Conservation (phyloP, 768 basidiomycete species). For the Tulasnella sp. region DNA sequence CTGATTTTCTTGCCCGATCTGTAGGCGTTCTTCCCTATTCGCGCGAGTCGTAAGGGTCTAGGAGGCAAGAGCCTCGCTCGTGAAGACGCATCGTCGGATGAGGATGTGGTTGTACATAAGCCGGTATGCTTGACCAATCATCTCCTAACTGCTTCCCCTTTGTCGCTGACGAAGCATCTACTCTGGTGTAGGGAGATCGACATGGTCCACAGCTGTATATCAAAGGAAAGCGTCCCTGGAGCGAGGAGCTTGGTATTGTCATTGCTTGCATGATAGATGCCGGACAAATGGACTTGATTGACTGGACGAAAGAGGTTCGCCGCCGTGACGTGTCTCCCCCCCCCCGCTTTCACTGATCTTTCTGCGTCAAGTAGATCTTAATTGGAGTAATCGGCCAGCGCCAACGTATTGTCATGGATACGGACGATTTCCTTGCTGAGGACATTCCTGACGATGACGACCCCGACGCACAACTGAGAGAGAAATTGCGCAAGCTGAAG, state of each 20-base stretch:
- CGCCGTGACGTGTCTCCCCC: background rate
- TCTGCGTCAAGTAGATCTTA: slow-evolving; percentile 50
- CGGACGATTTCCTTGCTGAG: slow-evolving; percentile 42
- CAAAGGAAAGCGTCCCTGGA: slow-evolving; percentile 84
- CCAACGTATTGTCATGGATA: slow-evolving; percentile 58
- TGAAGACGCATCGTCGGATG: background rate
- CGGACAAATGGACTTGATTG: slow-evolving; percentile 59
- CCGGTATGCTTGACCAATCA: background rate
- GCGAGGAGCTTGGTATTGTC: slow-evolving; percentile 83
- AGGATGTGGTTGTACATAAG: background rate
- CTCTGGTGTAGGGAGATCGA: slow-evolving; percentile 7
- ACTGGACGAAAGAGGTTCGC: slow-evolving; percentile 79
- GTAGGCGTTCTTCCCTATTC: slow-evolving; percentile 82
- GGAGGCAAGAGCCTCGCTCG: background rate
- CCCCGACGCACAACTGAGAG: slow-evolving; percentile 36
- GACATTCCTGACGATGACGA: slow-evolving; percentile 34
- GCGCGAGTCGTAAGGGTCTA: background rate
- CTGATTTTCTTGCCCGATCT: background rate
- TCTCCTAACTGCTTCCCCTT: no score
- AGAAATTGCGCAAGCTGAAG: slow-evolving; percentile 35
- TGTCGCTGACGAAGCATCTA: background rate
- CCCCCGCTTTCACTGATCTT: slow-evolving; percentile 8
- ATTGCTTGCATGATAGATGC: slow-evolving; percentile 69
- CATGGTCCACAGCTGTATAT: slow-evolving; percentile 66
- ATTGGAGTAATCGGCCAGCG: slow-evolving; percentile 57